Evolutionary conservation across 169 alveolate species (phyloP).

Genomic region (Cryptosporidium bovis): DNA sequence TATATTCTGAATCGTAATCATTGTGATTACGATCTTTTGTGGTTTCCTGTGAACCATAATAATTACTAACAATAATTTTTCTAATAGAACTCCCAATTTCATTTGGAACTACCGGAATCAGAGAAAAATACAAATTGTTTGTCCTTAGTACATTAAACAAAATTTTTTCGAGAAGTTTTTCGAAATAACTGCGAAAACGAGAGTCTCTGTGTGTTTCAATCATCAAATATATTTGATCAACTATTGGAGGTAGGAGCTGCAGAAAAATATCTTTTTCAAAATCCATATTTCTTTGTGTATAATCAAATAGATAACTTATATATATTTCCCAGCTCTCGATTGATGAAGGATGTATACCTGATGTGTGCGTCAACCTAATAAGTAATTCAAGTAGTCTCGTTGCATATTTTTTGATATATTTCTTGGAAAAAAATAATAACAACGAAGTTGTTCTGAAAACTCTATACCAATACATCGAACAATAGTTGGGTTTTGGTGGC

Average conservation of each 20-base stretch:
- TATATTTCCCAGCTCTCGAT: slow-evolving; percentile 55
- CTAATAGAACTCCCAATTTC: not conserved
- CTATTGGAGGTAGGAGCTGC: slow-evolving; percentile 43
- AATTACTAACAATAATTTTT: slow-evolving; percentile 5
- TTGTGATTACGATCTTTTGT: not conserved
- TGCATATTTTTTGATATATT: slow-evolving; percentile 52
- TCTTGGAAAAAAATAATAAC: slow-evolving; percentile 34
- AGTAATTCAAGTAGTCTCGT: slow-evolving; percentile 52
- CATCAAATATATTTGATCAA: slow-evolving; percentile 29
- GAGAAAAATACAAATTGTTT: slow-evolving; percentile 2
- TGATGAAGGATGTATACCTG: slow-evolving; percentile 61
- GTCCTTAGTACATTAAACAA: not conserved
- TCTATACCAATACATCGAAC: slow-evolving; percentile 65
- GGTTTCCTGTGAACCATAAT: not conserved
- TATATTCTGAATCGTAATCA: slow-evolving; percentile 6
- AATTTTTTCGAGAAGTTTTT: slow-evolving; percentile 7
- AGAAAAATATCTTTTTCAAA: slow-evolving; percentile 29
- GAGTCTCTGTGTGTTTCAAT: not conserved
- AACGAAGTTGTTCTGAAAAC: slow-evolving; percentile 55
- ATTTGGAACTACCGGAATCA: slow-evolving; percentile 39
- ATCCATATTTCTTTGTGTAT: slow-evolving; percentile 3
- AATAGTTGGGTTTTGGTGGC: slow-evolving; percentile 41
- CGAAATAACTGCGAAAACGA: not conserved
- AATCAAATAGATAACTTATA: not conserved
- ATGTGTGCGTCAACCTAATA: slow-evolving; percentile 22